Evolutionary conservation across 2,329 filamentous ascomycete species (phyloP), one percentile per base, ranked within the genome.

Genomic region (Thermochaetoides dissita): DNA sequence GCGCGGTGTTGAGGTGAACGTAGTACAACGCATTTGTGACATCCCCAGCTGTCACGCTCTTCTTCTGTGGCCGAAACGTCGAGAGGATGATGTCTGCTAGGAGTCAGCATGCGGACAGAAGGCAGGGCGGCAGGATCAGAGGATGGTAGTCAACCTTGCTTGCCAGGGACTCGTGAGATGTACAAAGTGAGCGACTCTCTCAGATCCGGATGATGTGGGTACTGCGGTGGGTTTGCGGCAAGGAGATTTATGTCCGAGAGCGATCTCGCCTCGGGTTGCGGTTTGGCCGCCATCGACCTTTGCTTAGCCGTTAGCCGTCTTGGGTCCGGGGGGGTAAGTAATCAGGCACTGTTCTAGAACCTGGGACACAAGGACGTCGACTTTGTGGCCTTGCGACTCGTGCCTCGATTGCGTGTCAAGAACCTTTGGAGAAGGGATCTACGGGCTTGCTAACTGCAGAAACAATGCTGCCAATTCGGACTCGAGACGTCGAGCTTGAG

Each of bases 121-220:
- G 1, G 3, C 7, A 10, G 5, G 32, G 11, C 1, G n/a, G 8
- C 8, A 8, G 31, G 8, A 24, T 31, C 39, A 39, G 31, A 35
- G 10, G n/a, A 12, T 34, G 9, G 34, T 35, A 24, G 58, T 65
- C 50, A 67, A 88, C 86, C 85, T 79, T 79, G 77, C 49, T 84
- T 94, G 17, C 89, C 89, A 1, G 91, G 91, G 0, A 98, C 89
- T 51, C 89, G 72, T 32, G 89, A 86, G 51, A 98, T 93, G 63
- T 98, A 98, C 34, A 98, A 72, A 2, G 80, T 78, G 39, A 96
- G 62, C 4, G 85, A 78, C 39, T 85, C 76, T 48, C 80, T 74
- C 48, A 68, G 74, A 53, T 78, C 75, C 6, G 84, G 82, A 56
- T 84, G 84, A 54, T 81, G 74, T 39, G 86, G 85, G 59, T 94